phyloP scores from a whole-genome alignment of 805 yeast genomes.

The Metschnikowia colocasiae region DNA sequence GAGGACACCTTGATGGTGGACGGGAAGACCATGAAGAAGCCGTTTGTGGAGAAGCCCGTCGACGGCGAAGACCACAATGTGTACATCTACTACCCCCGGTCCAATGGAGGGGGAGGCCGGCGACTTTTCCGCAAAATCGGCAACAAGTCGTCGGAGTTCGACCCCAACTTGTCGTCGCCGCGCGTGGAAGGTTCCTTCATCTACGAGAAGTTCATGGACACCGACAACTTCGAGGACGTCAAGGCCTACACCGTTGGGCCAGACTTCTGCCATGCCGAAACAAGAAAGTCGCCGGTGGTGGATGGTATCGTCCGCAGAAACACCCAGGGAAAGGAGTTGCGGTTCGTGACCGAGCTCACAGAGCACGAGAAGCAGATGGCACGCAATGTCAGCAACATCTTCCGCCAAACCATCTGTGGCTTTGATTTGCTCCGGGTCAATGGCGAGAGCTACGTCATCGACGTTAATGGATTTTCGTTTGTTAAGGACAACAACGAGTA shows the following conservation, averaged over 20 bases:
- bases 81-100: constrained; percentile 80
- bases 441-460: constrained; percentile 88
- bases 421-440: constrained; percentile 88
- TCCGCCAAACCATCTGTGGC: constrained; percentile 94
- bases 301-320: constrained; percentile 97
- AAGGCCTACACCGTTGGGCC: constrained; percentile 97
- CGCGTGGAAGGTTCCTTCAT: constrained; percentile 88
- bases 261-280: constrained; percentile 92
- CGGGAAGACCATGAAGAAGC: constrained; percentile 72
- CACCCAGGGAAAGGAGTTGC: constrained; percentile 94
- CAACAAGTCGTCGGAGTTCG: constrained; percentile 94
- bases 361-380: constrained; percentile 82
- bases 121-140: constrained; percentile 93
- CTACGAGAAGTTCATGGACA: constrained; percentile 94
- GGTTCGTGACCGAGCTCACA: constrained; percentile 79
- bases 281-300: constrained; percentile 98
- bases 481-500: constrained; percentile 88
- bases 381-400: constrained; percentile 62
- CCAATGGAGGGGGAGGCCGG: constrained; percentile 97
- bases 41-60: constrained; percentile 97
- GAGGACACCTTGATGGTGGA: constrained; percentile 71
- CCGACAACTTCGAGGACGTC: constrained; percentile 97
- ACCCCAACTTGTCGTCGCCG: constrained; percentile 67
- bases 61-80: constrained; percentile 99
- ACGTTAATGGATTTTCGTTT: constrained; percentile 96